phyloP scores from a whole-genome alignment of 805 yeast species.

The Wickerhamomyces strasburgensis region DNA sequence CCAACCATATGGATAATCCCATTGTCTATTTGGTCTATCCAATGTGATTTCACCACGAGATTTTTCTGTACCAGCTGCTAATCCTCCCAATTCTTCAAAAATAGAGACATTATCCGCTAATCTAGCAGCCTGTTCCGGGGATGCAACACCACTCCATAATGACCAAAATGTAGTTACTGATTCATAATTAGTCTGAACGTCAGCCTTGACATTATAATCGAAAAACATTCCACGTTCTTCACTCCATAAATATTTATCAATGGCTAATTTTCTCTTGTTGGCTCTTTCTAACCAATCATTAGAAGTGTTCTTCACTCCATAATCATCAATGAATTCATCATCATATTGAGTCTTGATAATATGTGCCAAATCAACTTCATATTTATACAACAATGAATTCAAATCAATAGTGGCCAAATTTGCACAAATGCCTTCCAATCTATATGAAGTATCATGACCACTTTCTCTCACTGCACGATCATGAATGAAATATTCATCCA shows the following conservation, averaged over 20 bases:
- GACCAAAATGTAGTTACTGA: slow-evolving; percentile 93
- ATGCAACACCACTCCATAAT: slow-evolving; percentile 74
- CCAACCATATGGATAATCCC: slow-evolving; percentile 99
- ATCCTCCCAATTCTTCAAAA: slow-evolving; percentile 84
- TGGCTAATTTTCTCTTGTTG: slow-evolving; percentile 41
- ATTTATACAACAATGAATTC: slow-evolving; percentile 80
- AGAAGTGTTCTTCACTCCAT: slow-evolving; percentile 39
- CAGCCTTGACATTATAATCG: slow-evolving; percentile 68
- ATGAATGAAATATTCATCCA: slow-evolving; percentile 84
- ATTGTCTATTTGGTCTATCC: slow-evolving; percentile 82
- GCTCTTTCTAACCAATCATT: slow-evolving; percentile 63
- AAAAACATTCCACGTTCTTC: slow-evolving; percentile 71
- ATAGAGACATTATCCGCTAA: slow-evolving; percentile 58
- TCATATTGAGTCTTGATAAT: slow-evolving; percentile 54
- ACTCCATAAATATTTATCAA: slow-evolving; percentile 79
- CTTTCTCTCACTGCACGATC: slow-evolving; percentile 95
- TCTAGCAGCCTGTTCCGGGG: slow-evolving; percentile 59
- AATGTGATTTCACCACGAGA: slow-evolving; percentile 70
- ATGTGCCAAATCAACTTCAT: slow-evolving; percentile 77
- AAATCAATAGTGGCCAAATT: slow-evolving; percentile 86
- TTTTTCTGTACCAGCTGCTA: slow-evolving; percentile 74
- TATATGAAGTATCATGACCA: slow-evolving; percentile 91
- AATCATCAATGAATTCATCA: slow-evolving; percentile 37
- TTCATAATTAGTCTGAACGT: slow-evolving; percentile 60
- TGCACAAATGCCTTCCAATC: slow-evolving; percentile 88